Evolutionary conservation across 2,329 filamentous ascomycete species (phyloP), one percentile per base, ranked within the genome.

Genomic region (Alternaria brassicicola): DNA sequence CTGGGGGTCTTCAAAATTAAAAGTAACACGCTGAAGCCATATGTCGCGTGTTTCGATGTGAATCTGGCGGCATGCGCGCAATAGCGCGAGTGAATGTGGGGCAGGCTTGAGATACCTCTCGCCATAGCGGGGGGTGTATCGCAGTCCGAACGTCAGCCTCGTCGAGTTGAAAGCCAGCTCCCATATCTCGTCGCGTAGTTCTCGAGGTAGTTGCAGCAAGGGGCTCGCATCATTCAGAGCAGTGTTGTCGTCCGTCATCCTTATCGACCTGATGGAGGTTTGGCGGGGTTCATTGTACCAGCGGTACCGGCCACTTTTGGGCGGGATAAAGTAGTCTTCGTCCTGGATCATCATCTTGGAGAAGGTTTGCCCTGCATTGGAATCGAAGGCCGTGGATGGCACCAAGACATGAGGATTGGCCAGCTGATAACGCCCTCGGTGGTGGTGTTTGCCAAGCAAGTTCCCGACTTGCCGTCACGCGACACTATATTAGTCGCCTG

Each of bases 151-250:
- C 1, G 61, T 57, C 33, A 63, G 57, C 52, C 61, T 63, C 31
- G 58, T 63, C 38, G 61, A 61, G 51, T 58, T 63, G 57, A 63
- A 63, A 21, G 55, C 51, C 45, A 58, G 39, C 23, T 53, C 51
- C 55, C 55, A 59, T 9, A 65, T 61, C 43, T 63, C 54, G n/a
- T 59, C 57, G 42, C 62, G 60, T 2, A 65, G 53, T 26, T 65
- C 60, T 43, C 54, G 41, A 28, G 62, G 62, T 6, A 65, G 33
- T 41, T 50, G 51, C 15, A 63, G 48, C 43, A 63, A 17, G 13
- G 42, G 57, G 41, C 54, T 63, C 12, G 49, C 33, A 7, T 57
- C 58, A 28, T 57, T 57, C 21, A 42, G 17, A 10, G 36, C 43
- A 23, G 45, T 49, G 13, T 43, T 25, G 38, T 52, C 28, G 23